Conservation (phyloP, 208 protist species). For the Trypanosoma avium region DNA sequence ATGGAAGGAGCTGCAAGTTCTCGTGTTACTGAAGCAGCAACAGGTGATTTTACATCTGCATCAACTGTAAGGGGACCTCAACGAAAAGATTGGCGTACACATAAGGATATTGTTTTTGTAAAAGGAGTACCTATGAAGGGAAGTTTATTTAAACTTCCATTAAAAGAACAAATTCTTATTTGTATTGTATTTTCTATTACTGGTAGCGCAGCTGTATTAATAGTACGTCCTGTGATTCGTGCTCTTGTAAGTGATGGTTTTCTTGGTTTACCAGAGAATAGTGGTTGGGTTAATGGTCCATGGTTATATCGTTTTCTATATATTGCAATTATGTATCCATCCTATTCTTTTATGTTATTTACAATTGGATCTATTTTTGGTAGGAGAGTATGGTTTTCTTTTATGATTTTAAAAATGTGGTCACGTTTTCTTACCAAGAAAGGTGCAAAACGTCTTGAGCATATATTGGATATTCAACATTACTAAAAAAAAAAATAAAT, state of each 20-base stretch:
- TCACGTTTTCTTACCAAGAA: conserved; percentile 69
- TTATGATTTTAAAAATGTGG: conserved; percentile 92
- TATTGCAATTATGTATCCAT: conserved; percentile 77
- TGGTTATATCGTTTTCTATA: conserved; percentile 86
- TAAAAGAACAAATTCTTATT: conserved; percentile 77
- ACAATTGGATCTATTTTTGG: conserved; percentile 73
- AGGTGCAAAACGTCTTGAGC: conserved; percentile 40
- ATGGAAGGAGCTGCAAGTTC: conserved; percentile 28
- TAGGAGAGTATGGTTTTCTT: conserved; percentile 85
- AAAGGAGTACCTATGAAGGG: conserved; percentile 81
- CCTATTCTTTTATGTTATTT: conserved; percentile 80
- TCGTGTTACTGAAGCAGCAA: conserved; percentile 17
- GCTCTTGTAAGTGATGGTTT: conserved; percentile 74
- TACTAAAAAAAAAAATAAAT: conserved; percentile 53
- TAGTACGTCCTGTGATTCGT: conserved; percentile 75
- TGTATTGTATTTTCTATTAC: conserved; percentile 82
- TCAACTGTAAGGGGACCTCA: conserved; percentile 32
- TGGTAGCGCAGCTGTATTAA: conserved; percentile 57
- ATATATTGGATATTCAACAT: conserved; percentile 79
- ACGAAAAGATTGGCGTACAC: conserved; percentile 78
- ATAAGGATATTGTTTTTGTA: conserved; percentile 77
- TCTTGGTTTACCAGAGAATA: conserved; percentile 69
- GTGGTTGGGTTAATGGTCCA: conserved; percentile 72
- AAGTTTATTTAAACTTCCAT: conserved; percentile 71
- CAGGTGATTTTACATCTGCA: conserved; percentile 23